Evolutionary conservation across 148 eudicot species (phyloP).

Genomic region (Silene latifolia): DNA sequence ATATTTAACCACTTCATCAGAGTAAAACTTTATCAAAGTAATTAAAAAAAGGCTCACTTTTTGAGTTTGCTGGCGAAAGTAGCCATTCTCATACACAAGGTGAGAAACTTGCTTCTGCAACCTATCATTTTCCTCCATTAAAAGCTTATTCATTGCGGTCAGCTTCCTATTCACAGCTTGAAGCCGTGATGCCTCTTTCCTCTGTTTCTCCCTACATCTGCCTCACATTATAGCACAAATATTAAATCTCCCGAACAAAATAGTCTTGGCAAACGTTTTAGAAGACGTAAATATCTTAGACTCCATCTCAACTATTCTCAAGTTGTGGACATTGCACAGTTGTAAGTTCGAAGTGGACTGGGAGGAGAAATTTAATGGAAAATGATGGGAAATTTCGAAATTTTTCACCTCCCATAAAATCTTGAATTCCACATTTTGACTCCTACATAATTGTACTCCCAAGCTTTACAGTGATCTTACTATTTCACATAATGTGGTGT

Average conservation of each 20-base stretch:
- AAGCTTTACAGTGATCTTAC: neutral
- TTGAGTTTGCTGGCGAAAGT: constrained; percentile 75
- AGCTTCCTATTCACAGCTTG: constrained; percentile 93
- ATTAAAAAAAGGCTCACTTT: constrained; percentile 36
- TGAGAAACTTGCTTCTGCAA: constrained; percentile 94
- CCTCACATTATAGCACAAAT: constrained; percentile 7
- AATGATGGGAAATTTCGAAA: too few relatives aligned
- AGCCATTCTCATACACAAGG: constrained; percentile 88
- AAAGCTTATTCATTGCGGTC: constrained; percentile 90
- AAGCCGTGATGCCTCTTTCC: constrained; percentile 87
- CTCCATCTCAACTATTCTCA: neutral
- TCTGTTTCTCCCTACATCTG: constrained; percentile 96
- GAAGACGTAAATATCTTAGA: neutral
- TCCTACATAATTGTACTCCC: neutral
- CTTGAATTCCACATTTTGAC: neutral
- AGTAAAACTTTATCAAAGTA: too few relatives aligned
- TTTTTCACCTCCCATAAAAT: neutral
- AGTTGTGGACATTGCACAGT: neutral
- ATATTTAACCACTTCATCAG: neutral
- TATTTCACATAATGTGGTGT: neutral
- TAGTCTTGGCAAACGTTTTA: neutral
- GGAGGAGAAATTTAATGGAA: neutral
- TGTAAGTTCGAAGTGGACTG: neutral
- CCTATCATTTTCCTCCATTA: constrained; percentile 97
- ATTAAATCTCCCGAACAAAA: neutral